Evolutionary conservation across 176 grass and related monocot species (phyloP), one percentile per base, ranked within the genome.

Genomic region (Ensete glaucum): DNA sequence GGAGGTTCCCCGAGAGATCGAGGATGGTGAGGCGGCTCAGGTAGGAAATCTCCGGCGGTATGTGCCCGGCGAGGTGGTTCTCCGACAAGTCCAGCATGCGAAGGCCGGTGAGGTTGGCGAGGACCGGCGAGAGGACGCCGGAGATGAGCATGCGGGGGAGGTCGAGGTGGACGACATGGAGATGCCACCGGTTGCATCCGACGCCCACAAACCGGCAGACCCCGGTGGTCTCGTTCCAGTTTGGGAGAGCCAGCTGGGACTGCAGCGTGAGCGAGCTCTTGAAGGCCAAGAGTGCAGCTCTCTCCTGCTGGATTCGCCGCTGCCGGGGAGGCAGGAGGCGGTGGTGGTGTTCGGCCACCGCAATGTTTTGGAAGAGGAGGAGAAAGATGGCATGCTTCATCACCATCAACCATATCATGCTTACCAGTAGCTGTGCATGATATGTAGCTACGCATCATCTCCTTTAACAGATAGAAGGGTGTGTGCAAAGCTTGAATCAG

Each of bases 151-250:
- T 78, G 67, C 3, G 1, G 15, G 1, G 1, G 17, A 97, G 86
- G 0, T 1, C 14, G 13, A 97, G 90, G 51, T 43, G 6, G 21
- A 52, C 24, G 24, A 97, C 79, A 50, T 88, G 94, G 17, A 69
- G 77, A 7, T 22, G 74, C 84, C 88, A 76, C 67, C 71, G 1
- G 78, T 89, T 79, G 69, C 94, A 97, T 3, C 10, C 1, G 24
- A 97, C 68, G 67, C 88, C 84, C 9, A 81, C 78, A 51, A 93
- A 90, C 70, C 50, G 1, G 74, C 94, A 97, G 8, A 93, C 88
- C 16, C 85, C 19, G 69, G 77, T 90, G 81, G 90, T 85, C 52
- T 80, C 82, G 17, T 93, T 91, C 94, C 94, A 97, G 82, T 93
- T 80, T 11, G 67, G 43, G 62, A 97, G 79, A 0, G 64, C 55